phyloP scores from a whole-genome alignment of 2,329 filamentous ascomycete genomes.

The Paraphoma sp. region DNA sequence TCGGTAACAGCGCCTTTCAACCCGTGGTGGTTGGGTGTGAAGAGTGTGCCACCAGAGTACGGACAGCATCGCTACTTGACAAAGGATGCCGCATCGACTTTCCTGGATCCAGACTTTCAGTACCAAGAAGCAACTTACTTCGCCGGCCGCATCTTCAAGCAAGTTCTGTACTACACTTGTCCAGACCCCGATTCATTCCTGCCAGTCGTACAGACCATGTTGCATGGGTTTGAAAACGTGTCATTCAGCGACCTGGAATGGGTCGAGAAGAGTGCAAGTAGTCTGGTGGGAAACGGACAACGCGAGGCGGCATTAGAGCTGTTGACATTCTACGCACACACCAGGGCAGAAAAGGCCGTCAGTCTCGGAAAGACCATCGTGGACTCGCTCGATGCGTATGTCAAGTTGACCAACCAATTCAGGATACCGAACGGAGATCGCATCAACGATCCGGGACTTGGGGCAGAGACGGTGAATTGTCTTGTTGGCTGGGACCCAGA shows the following conservation, averaged over 20 bases:
- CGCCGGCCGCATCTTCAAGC: conserved; percentile 36
- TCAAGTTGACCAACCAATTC: conserved; percentile 32
- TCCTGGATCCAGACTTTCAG: conserved; percentile 44
- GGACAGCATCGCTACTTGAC: conserved; percentile 46
- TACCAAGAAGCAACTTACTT: conserved; percentile 37
- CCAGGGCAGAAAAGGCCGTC: conserved; percentile 34
- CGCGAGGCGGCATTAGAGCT: conserved; percentile 21
- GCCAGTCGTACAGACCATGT: conserved; percentile 32
- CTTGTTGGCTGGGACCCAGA: conserved; percentile 38
- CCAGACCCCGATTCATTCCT: conserved; percentile 30
- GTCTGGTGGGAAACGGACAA: conserved; percentile 22
- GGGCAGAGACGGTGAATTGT: conserved; percentile 39
- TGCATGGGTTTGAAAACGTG: conserved; percentile 34
- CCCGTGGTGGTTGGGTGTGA: conserved; percentile 46
- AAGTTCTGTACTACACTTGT: conserved; percentile 39
- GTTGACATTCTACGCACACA: conserved; percentile 34
- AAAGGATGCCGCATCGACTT: conserved; percentile 40
- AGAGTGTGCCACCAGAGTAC: conserved; percentile 37
- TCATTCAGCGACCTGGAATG: conserved; percentile 30
- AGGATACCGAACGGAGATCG: conserved; percentile 21
- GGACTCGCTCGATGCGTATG: conserved; percentile 30
- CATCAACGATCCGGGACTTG: conserved; percentile 37
- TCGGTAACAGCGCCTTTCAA: conserved; percentile 45
- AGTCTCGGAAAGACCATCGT: conserved; percentile 32
- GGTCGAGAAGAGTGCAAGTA: conserved; percentile 28